Conservation (phyloP, 345 rosid species). For the Triadica sebifera region DNA sequence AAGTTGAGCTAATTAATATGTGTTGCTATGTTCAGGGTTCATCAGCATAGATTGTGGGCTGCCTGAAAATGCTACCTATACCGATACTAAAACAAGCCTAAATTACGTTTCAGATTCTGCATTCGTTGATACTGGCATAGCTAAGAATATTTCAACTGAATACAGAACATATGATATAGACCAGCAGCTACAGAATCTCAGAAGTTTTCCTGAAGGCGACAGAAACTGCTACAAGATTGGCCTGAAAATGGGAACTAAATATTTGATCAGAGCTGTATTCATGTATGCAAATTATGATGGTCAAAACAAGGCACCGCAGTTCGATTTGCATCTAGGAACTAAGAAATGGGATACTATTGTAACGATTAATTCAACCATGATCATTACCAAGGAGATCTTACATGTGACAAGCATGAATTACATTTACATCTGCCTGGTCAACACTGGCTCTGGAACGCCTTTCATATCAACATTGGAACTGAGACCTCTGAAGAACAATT, state of each 20-base stretch:
- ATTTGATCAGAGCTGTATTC: constrained; percentile 22
- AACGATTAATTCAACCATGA: constrained; percentile 6
- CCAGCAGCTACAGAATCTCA: neutral
- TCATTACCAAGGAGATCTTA: constrained; percentile 29
- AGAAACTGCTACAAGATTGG: constrained; percentile 24
- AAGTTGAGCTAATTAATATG: neutral
- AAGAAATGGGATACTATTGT: constrained; percentile 19
- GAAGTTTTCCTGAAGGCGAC: constrained; percentile 25
- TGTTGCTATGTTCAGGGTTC: constrained; percentile 18
- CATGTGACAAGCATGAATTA: constrained; percentile 19
- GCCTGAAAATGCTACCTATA: neutral
- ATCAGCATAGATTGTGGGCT: constrained; percentile 31
- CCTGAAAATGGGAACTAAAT: neutral
- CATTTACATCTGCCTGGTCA: constrained; percentile 36
- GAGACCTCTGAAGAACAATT: constrained; percentile 10
- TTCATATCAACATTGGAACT: constrained; percentile 31
- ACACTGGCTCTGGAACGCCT: constrained; percentile 43
- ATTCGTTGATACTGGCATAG: constrained; percentile 14
- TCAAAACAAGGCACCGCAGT: neutral
- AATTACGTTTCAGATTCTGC: constrained; percentile 15
- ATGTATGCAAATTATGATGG: constrained; percentile 23
- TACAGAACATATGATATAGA: neutral
- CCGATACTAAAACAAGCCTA: constrained; percentile 1
- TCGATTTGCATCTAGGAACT: constrained; percentile 23
- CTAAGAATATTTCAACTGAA: neutral